Percentiles rank a stretch among this genome's conserved stretches.
These are phyloP conservation scores for Plasmodium coatneyi DNA, from an alignment of 169 alveolate genomes.

Conservation along the genomic window DNA sequence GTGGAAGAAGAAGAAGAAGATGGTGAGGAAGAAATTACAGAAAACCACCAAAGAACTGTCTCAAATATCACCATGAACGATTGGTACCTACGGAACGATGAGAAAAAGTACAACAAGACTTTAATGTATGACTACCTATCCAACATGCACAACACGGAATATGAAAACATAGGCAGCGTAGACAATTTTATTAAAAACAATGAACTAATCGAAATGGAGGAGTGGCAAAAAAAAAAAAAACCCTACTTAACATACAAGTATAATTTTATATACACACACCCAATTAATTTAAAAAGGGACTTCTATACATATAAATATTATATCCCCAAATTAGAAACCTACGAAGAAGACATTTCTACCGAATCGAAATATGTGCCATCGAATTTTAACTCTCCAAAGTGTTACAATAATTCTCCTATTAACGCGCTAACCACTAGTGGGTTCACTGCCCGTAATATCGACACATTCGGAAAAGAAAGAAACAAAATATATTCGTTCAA, in stretches of 20 bases:
- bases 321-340: constrained; percentile 62
- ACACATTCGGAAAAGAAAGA: constrained; percentile 73
- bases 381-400: constrained; percentile 38
- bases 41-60: neutral
- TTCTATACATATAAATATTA: constrained; percentile 40
- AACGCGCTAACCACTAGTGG: constrained; percentile 68
- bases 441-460: constrained; percentile 65
- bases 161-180: constrained; percentile 38
- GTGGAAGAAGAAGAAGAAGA: constrained; percentile 15
- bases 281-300: neutral
- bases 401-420: constrained; percentile 63
- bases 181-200: constrained; percentile 66
- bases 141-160: constrained; percentile 67
- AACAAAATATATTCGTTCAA: constrained; percentile 70
- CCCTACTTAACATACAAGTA: constrained; percentile 61
- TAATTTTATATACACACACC: constrained; percentile 43
- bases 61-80: constrained; percentile 30
- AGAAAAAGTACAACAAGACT: constrained; percentile 35
- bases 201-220: constrained; percentile 49
- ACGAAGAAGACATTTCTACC: constrained; percentile 75
- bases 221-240: constrained; percentile 26
- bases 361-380: constrained; percentile 65
- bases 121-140: constrained; percentile 64
- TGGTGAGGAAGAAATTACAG: neutral
- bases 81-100: constrained; percentile 37